Evolutionary conservation across 2,329 filamentous ascomycete species (phyloP).

Genomic region (Fusarium subglutinans): DNA sequence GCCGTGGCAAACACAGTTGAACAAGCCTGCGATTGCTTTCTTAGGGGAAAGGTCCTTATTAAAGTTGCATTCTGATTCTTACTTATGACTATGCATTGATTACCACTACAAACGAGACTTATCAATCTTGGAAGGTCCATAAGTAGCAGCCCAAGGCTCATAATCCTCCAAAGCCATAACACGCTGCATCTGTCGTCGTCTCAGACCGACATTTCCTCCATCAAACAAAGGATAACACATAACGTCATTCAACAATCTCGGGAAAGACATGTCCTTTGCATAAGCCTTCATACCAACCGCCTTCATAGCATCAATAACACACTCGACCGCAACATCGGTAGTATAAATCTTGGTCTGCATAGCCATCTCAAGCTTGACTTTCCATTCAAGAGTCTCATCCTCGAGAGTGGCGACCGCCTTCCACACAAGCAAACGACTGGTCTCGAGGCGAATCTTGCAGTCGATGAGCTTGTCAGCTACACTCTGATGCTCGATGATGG

Average conservation of each 20-base stretch:
- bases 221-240: slow-evolving; percentile 8
- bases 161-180: background rate
- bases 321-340: background rate
- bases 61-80: too few relatives aligned
- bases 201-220: slow-evolving; percentile 2
- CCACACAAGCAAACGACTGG: background rate
- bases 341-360: slow-evolving; percentile 13
- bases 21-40: too few relatives aligned
- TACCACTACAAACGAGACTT: background rate
- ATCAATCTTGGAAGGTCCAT: background rate
- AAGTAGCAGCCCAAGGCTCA: background rate
- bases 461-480: slow-evolving; percentile 11
- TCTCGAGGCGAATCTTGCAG: background rate
- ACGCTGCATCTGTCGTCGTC: background rate
- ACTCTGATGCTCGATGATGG: slow-evolving; percentile 4
- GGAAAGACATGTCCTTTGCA: background rate
- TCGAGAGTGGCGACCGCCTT: background rate
- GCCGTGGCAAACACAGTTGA: too few relatives aligned
- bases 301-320: background rate
- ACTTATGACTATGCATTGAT: too few relatives aligned
- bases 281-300: slow-evolving; percentile 1
- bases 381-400: background rate
- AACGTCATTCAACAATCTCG: background rate
- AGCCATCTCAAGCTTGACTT: background rate
- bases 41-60: too few relatives aligned